Conservation (phyloP, 1,284 basidiomycete species). For the Malassezia vespertilionis region DNA sequence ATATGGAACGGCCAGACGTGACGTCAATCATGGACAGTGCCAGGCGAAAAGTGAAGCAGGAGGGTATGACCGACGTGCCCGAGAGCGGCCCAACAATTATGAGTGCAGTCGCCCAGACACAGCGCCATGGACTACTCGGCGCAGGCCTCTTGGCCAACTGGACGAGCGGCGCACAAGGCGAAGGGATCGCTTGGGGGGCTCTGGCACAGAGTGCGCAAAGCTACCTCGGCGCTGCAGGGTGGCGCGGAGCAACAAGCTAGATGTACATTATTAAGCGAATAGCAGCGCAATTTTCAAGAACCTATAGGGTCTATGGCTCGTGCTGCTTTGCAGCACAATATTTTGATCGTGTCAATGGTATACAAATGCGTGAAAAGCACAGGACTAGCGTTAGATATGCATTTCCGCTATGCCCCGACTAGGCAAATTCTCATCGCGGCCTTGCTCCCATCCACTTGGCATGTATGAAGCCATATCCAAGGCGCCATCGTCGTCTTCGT, state of each 20-base stretch:
- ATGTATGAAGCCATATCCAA: constrained; percentile 39
- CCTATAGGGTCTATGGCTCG: no score
- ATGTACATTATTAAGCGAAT: no score
- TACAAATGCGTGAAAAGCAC: no score
- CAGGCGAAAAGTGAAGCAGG: constrained; percentile 66
- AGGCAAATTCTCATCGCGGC: constrained; percentile 25
- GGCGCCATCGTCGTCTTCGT: constrained; percentile 55
- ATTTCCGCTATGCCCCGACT: constrained; percentile 1
- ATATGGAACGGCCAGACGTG: constrained; percentile 76
- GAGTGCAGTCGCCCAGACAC: constrained; percentile 31
- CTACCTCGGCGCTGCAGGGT: constrained; percentile 16
- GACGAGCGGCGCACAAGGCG: not conserved
- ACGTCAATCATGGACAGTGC: constrained; percentile 88
- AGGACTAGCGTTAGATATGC: not conserved
- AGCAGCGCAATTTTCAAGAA: no score
- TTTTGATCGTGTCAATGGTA: no score
- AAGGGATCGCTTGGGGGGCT: constrained; percentile 13
- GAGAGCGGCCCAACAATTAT: constrained; percentile 34
- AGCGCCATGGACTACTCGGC: constrained; percentile 18
- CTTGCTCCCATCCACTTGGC: constrained; percentile 36
- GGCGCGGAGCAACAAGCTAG: constrained; percentile 8
- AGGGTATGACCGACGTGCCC: constrained; percentile 37
- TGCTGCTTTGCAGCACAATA: no score
- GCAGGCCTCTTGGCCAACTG: constrained; percentile 20
- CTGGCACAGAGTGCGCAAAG: constrained; percentile 18